These are phyloP conservation scores for Pseudogymnoascus sp. DNA, from an alignment of 2,329 filamentous ascomycete genomes.

Conservation along the genomic window DNA sequence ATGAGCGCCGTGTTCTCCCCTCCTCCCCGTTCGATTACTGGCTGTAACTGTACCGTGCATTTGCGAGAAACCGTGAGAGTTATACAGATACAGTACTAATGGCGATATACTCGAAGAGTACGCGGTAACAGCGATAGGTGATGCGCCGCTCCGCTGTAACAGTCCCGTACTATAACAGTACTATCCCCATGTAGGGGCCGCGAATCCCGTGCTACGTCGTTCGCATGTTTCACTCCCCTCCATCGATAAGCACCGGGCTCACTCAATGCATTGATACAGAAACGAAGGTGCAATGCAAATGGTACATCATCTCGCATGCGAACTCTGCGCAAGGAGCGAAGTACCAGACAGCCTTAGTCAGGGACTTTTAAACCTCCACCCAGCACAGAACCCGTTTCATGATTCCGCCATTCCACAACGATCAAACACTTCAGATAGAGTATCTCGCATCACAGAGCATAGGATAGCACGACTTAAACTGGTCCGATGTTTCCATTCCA, in stretches of 20 bases:
- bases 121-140: not conserved
- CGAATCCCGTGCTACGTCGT: slow-evolving; percentile 5
- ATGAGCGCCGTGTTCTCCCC: not conserved
- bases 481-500: not conserved
- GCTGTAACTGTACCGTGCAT: not conserved
- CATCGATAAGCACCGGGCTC: not conserved
- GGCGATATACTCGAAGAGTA: too few species aligned
- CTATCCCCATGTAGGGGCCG: not conserved
- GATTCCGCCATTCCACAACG: not conserved
- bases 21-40: not conserved
- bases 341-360: not conserved
- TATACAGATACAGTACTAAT: not conserved
- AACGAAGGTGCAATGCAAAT: too few species aligned
- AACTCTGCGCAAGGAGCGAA: too few species aligned
- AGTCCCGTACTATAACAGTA: not conserved
- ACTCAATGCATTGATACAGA: not conserved
- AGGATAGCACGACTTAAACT: not conserved
- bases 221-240: not conserved
- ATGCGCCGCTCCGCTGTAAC: too few species aligned
- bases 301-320: too few species aligned
- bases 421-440: slow-evolving; percentile 9
- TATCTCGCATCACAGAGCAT: not conserved
- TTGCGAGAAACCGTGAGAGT: not conserved
- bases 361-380: not conserved
- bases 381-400: not conserved